Percentiles rank a stretch among this genome's conserved stretches.
phyloP scores from a whole-genome alignment of 1,139 yeast genomes.

The Saccharomycopsis hybrid region DNA sequence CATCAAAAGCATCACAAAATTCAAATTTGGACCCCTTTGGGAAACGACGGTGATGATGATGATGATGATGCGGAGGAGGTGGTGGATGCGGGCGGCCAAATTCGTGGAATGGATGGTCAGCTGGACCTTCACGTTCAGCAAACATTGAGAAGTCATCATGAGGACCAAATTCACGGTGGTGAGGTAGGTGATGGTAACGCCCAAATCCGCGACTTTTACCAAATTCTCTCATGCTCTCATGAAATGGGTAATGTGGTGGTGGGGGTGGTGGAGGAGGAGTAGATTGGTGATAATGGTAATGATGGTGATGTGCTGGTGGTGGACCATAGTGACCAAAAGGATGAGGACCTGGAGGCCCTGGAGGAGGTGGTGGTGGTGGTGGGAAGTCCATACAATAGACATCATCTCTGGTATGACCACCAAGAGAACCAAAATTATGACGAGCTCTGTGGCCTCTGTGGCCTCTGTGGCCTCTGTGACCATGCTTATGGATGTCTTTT shows the following conservation, averaged over 20 bases:
- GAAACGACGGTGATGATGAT: too few relatives aligned
- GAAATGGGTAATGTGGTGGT: background rate
- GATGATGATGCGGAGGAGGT: too few relatives aligned
- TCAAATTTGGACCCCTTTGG: too few relatives aligned
- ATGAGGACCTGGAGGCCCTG: constrained; percentile 7
- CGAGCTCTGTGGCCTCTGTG: background rate
- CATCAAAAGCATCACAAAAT: too few relatives aligned
- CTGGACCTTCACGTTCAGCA: too few relatives aligned
- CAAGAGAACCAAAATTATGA: background rate
- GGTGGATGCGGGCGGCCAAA: too few relatives aligned
- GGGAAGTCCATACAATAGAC: background rate
- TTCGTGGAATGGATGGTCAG: too few relatives aligned
- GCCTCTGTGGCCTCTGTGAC: background rate
- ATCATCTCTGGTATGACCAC: background rate
- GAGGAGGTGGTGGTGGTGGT: constrained; percentile 13
- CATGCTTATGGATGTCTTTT: too few relatives aligned
- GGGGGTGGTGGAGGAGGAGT: background rate
- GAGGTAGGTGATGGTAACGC: background rate
- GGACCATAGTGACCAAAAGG: background rate
- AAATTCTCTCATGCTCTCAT: background rate
- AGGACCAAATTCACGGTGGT: background rate
- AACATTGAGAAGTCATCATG: background rate
- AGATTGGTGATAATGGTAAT: background rate
- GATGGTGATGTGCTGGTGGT: background rate
- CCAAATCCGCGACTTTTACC: background rate